Conservation (phyloP, 108 stramenopile genomes). For the Conticribra weissflogii region DNA sequence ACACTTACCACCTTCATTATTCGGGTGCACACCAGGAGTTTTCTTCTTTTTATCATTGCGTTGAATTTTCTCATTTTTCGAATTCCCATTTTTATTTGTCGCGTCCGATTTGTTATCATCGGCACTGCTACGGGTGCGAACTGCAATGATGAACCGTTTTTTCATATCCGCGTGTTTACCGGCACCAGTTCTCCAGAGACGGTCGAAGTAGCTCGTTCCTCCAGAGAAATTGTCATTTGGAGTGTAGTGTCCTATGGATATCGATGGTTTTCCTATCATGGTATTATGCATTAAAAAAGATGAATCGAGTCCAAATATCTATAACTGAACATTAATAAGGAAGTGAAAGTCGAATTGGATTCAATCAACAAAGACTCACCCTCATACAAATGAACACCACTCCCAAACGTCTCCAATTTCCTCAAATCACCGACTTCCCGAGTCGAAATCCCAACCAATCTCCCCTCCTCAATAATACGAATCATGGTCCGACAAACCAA, state of each 20-base stretch:
- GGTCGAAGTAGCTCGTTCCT: conserved; percentile 86
- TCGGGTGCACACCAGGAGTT: not conserved
- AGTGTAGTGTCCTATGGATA: conserved; percentile 60
- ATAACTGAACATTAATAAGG: too few species aligned
- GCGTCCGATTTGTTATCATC: too few species aligned
- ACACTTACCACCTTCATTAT: conserved; percentile 7
- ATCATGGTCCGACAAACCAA: conserved; percentile 67
- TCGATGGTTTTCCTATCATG: conserved; percentile 57
- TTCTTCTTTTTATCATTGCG: not conserved
- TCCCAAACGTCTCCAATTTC: conserved; percentile 27
- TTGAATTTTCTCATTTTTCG: not conserved
- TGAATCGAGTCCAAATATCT: too few species aligned
- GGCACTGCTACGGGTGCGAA: conserved; percentile 23
- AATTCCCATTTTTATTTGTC: not conserved
- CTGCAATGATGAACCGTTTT: conserved; percentile 59
- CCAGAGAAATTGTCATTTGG: conserved; percentile 9
- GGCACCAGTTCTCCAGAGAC: conserved; percentile 83
- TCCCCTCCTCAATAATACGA: conserved; percentile 39
- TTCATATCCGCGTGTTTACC: conserved; percentile 74
- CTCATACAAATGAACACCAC: conserved; percentile 55
- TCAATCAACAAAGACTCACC: not conserved
- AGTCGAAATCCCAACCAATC: conserved; percentile 19
- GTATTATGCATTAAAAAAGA: not conserved
- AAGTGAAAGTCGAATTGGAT: too few species aligned
- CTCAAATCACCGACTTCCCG: conserved; percentile 31